Evolutionary conservation across 2,329 filamentous ascomycete species (phyloP).

Genomic region (Fusarium buxicola): DNA sequence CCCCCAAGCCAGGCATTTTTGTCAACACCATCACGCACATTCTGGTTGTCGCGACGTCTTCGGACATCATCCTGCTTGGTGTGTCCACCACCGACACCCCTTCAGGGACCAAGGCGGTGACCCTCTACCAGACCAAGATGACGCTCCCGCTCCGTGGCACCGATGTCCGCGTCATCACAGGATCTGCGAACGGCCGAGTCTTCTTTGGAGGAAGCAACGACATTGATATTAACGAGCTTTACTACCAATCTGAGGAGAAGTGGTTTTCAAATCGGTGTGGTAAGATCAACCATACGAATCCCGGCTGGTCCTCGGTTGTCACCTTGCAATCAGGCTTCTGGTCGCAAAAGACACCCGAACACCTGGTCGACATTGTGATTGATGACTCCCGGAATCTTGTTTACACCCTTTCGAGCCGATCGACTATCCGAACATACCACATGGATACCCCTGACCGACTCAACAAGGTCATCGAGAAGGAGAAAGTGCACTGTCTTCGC

Average conservation of each 20-base stretch:
- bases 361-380: conserved; percentile 82
- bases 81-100: conserved; percentile 76
- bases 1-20: conserved; percentile 89
- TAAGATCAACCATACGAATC: conserved; percentile 88
- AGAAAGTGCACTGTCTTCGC: conserved; percentile 68
- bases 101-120: conserved; percentile 77
- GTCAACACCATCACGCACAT: conserved; percentile 87
- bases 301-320: conserved; percentile 75
- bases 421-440: conserved; percentile 91
- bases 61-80: conserved; percentile 88
- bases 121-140: conserved; percentile 91
- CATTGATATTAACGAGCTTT: conserved; percentile 92
- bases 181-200: conserved; percentile 87
- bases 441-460: conserved; percentile 75
- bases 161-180: conserved; percentile 81
- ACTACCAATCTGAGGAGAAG: conserved; percentile 95
- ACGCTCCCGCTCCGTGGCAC: conserved; percentile 79
- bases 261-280: conserved; percentile 93
- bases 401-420: conserved; percentile 89
- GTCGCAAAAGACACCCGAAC: conserved; percentile 66
- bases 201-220: conserved; percentile 88
- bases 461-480: conserved; percentile 74
- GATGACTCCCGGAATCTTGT: conserved; percentile 90
- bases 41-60: conserved; percentile 86
- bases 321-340: conserved; percentile 63